Conservation (phyloP, 169 alveolate species). For the Plasmodium adleri region DNA sequence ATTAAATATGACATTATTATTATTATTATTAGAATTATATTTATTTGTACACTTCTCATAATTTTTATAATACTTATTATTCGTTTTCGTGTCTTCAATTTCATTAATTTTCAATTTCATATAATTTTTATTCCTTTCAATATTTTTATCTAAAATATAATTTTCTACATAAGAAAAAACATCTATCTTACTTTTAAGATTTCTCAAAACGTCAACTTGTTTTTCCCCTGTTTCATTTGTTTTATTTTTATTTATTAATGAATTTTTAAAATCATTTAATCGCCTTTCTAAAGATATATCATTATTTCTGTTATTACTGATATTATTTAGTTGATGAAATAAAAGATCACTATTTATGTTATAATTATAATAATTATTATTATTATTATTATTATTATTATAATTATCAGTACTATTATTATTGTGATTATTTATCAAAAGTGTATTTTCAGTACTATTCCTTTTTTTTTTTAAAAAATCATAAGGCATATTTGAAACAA, state of each 20-base stretch:
- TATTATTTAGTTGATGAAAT: neutral
- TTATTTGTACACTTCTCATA: neutral
- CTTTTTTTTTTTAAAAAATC: neutral
- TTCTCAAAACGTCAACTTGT: neutral
- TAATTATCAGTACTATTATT: neutral
- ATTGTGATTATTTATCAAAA: neutral
- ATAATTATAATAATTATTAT: neutral
- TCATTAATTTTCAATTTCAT: neutral
- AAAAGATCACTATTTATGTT: neutral
- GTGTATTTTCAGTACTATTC: neutral
- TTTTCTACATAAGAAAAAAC: neutral
- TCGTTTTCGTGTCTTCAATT: neutral
- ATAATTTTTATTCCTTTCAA: slow-evolving; percentile 4
- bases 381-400: neutral
- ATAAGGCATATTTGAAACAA: neutral
- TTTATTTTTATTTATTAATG: neutral
- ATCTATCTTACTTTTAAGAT: neutral
- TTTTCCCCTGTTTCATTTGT: neutral
- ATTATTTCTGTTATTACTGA: neutral
- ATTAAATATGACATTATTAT: neutral
- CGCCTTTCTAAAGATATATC: slow-evolving; percentile 3
- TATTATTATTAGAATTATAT: neutral
- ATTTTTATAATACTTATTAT: neutral
- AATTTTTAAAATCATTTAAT: neutral
- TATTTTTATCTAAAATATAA: neutral